A percentile compares a stretch with the other conserved stretches of the same genome.
These are phyloP conservation scores for Marasmius oreades DNA, from an alignment of 1,284 basidiomycete species.

Conservation along the genomic window DNA sequence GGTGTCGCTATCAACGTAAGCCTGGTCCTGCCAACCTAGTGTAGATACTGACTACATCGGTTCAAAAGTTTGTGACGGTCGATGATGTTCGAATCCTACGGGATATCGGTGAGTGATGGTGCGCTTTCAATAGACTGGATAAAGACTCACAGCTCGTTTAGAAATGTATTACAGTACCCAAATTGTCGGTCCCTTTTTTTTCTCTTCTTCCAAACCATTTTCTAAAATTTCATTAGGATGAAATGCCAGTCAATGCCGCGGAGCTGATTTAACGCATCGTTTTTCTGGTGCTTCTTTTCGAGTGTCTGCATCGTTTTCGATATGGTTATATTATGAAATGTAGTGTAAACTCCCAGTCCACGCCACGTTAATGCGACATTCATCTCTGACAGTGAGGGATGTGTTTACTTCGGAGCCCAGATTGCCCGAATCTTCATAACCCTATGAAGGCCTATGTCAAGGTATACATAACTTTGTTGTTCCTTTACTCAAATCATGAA, in stretches of 20 bases:
- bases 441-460: too few species aligned
- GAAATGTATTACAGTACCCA: slow-evolving; percentile 89
- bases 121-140: slow-evolving; percentile 13
- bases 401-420: too few species aligned
- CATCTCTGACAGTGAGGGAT: too few species aligned
- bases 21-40: slow-evolving; percentile 15
- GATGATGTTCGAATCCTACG: slow-evolving; percentile 89
- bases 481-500: too few species aligned
- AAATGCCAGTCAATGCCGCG: slow-evolving; percentile 92
- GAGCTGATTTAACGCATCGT: slow-evolving; percentile 60
- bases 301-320: slow-evolving; percentile 1
- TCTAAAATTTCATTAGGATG: slow-evolving; percentile 71
- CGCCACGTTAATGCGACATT: not conserved
- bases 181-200: slow-evolving; percentile 87
- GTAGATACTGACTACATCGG: slow-evolving; percentile 8
- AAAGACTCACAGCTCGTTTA: slow-evolving; percentile 27
- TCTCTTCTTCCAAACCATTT: slow-evolving; percentile 32
- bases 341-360: not conserved
- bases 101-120: slow-evolving; percentile 69
- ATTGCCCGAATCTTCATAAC: too few species aligned
- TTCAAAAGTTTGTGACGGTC: slow-evolving; percentile 78
- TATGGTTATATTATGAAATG: not conserved
- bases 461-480: too few species aligned
- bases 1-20: slow-evolving; percentile 88
- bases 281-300: not conserved